These are phyloP conservation scores for Huntiella bhutanensis DNA, from an alignment of 2,329 filamentous ascomycete species.

Conservation along the genomic window DNA sequence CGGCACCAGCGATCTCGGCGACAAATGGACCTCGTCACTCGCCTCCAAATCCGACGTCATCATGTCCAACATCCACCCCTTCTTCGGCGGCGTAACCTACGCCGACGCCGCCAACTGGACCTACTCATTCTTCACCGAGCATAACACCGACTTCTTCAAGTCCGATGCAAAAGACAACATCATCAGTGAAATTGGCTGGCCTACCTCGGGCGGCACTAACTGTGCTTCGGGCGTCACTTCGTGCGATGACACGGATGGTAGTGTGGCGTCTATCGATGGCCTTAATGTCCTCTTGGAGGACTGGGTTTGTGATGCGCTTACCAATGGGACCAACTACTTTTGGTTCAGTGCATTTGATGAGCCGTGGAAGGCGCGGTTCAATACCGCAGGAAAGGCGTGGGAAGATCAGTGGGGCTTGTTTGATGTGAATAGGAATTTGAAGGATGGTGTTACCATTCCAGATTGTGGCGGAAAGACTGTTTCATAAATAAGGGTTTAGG, in stretches of 20 bases:
- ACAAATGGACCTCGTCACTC: conserved; percentile 61
- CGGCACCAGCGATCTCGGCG: conserved; percentile 73
- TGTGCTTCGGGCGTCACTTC: conserved; percentile 32
- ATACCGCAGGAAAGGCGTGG: conserved; percentile 53
- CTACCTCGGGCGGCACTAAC: conserved; percentile 58
- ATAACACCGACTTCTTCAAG: conserved; percentile 49
- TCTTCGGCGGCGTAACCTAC: conserved; percentile 65
- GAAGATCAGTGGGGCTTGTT: conserved; percentile 93
- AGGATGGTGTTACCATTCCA: conserved; percentile 67
- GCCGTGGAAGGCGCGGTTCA: conserved; percentile 73
- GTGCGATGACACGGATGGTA: conserved; percentile 38
- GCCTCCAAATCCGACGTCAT: conserved; percentile 60
- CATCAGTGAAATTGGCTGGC: conserved; percentile 88
- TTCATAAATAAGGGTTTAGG: conserved; percentile 13
- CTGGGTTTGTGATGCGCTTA: conserved; percentile 66
- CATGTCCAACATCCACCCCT: conserved; percentile 95
- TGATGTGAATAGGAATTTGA: conserved; percentile 68
- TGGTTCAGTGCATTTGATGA: conserved; percentile 98
- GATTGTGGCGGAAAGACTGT: conserved; percentile 64
- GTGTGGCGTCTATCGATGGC: conserved; percentile 60
- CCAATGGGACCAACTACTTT: conserved; percentile 79
- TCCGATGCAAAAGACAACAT: conserved; percentile 47
- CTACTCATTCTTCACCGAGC: conserved; percentile 55
- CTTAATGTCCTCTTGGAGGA: conserved; percentile 73
- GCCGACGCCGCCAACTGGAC: conserved; percentile 61